Evolutionary conservation across 345 rosid species (phyloP).

Genomic region (Salix exigua): DNA sequence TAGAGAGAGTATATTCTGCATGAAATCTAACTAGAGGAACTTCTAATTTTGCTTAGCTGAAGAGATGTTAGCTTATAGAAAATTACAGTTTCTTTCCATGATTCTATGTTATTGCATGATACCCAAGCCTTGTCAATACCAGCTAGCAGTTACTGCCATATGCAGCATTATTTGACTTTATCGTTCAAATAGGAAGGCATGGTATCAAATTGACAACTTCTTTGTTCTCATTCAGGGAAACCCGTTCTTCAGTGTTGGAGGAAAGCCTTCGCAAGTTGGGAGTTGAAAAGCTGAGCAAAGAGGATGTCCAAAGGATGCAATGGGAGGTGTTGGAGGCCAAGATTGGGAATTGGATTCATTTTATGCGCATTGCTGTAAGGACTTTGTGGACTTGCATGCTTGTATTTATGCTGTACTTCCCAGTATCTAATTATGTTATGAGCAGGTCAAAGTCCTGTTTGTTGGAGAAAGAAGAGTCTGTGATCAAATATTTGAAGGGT

Average conservation of each 20-base stretch:
- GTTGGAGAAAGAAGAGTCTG: slow-evolving; percentile 91
- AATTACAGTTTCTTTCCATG: not conserved
- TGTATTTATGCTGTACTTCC: not conserved
- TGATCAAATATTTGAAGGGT: slow-evolving; percentile 85
- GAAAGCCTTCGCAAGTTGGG: slow-evolving; percentile 88
- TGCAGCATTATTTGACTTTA: not conserved
- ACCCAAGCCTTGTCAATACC: not conserved
- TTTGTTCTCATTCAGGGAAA: slow-evolving; percentile 53
- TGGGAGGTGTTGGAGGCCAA: slow-evolving; percentile 99
- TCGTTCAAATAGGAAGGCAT: not conserved
- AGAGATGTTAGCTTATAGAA: not conserved
- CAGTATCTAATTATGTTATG: slow-evolving; percentile 15
- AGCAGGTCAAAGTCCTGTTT: slow-evolving; percentile 90
- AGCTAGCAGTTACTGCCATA: not conserved
- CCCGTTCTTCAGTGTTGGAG: slow-evolving; percentile 74
- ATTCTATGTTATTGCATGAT: not conserved
- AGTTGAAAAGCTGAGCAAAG: slow-evolving; percentile 93
- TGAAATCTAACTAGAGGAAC: not conserved
- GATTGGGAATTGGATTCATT: slow-evolving; percentile 97
- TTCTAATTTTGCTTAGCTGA: not conserved
- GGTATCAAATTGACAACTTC: not conserved
- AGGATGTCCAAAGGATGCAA: slow-evolving; percentile 95
- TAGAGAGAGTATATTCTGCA: not conserved
- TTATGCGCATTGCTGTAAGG: slow-evolving; percentile 97
- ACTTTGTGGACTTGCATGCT: not conserved